Evolutionary conservation across 768 basidiomycete species (phyloP).

Genomic region (Boletus sp.): DNA sequence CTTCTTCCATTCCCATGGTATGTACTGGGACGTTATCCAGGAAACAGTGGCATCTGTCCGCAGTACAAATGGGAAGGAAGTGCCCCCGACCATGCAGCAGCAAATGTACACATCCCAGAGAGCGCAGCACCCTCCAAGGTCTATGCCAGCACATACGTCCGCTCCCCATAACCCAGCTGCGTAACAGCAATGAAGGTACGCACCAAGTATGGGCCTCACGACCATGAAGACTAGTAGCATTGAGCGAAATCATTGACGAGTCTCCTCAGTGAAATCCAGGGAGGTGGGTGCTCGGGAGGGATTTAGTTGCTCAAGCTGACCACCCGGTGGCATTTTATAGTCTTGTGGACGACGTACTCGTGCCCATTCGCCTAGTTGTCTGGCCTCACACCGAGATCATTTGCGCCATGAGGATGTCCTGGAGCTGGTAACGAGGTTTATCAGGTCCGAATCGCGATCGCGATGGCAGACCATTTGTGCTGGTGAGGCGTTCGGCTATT

Average conservation of each 20-base stretch:
- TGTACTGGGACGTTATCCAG: constrained; percentile 37
- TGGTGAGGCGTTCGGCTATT: constrained; percentile 27
- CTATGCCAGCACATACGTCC: not conserved
- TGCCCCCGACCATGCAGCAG: constrained; percentile 35
- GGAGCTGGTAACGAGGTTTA: constrained; percentile 19
- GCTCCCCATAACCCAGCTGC: constrained; percentile 20
- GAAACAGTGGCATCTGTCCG: constrained; percentile 30
- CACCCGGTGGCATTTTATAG: constrained; percentile 26
- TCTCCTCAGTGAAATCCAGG: not conserved
- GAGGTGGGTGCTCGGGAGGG: constrained; percentile 8
- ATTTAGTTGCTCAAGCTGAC: constrained; percentile 16
- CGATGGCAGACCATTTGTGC: constrained; percentile 22
- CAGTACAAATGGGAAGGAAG: constrained; percentile 40
- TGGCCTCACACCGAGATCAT: constrained; percentile 9
- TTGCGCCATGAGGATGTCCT: constrained; percentile 24
- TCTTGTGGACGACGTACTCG: constrained; percentile 14
- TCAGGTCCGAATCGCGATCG: constrained; percentile 25
- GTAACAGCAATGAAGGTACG: constrained; percentile 11
- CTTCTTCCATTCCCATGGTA: constrained; percentile 62
- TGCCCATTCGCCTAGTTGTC: constrained; percentile 12
- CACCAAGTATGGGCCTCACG: constrained; percentile 9
- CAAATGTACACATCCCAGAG: constrained; percentile 20
- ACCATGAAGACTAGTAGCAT: not conserved
- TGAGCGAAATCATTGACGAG: not conserved
- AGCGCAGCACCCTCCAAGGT: constrained; percentile 16